Evolutionary conservation across 768 basidiomycete species (phyloP).

Genomic region (Tephrocybe rancida): DNA sequence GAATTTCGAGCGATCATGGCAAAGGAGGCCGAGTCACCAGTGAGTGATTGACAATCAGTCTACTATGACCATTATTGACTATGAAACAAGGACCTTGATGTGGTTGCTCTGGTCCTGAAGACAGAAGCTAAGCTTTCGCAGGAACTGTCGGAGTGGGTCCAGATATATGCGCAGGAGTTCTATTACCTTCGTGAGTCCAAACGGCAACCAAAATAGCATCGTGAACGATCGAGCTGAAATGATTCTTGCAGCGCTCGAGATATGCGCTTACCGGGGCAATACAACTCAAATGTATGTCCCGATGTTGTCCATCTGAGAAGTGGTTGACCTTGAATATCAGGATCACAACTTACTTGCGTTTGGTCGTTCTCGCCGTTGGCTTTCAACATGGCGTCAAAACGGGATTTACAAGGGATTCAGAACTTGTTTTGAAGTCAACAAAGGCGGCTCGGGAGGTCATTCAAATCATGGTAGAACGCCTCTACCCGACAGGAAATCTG

Average conservation of each 20-base stretch:
- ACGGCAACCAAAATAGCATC: not conserved
- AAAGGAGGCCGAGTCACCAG: slow-evolving; percentile 4
- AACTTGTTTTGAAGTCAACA: slow-evolving; percentile 49
- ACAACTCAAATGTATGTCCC: slow-evolving; percentile 42
- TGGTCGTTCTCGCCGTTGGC: slow-evolving; percentile 57
- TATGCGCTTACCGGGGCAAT: slow-evolving; percentile 46
- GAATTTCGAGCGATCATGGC: slow-evolving; percentile 37
- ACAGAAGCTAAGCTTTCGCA: slow-evolving; percentile 38
- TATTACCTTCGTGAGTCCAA: slow-evolving; percentile 37
- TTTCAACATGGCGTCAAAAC: slow-evolving; percentile 50
- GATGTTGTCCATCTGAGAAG: not conserved
- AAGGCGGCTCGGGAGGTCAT: slow-evolving; percentile 61
- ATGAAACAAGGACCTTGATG: slow-evolving; percentile 31
- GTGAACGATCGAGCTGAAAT: not conserved
- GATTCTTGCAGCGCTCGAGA: slow-evolving; percentile 35
- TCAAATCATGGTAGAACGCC: slow-evolving; percentile 49
- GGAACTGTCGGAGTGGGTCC: slow-evolving; percentile 42
- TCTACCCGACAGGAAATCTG: slow-evolving; percentile 56
- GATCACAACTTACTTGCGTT: slow-evolving; percentile 54
- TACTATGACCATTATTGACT: no score
- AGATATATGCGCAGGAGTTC: slow-evolving; percentile 41
- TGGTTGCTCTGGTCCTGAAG: slow-evolving; percentile 34
- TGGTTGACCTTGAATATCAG: slow-evolving; percentile 27
- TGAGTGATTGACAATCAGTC: not conserved
- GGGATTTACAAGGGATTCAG: slow-evolving; percentile 41